A percentile compares a stretch with the other conserved stretches of the same genome.
These are phyloP conservation scores for Chlamydomonas reinhardtii DNA, from an alignment of 163 green algal species.

Conservation along the genomic window DNA sequence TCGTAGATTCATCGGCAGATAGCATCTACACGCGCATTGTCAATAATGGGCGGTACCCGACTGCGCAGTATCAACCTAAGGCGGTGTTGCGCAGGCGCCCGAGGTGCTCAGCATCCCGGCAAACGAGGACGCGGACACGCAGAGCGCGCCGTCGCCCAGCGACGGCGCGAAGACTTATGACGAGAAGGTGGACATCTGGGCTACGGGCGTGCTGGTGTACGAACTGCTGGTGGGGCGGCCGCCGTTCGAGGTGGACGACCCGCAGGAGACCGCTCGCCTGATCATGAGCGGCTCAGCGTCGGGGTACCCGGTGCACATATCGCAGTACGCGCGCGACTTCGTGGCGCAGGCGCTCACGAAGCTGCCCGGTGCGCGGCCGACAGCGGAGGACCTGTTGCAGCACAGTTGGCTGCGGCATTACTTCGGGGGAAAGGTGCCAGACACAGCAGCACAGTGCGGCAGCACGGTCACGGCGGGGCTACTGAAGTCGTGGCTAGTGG, in stretches of 20 bases:
- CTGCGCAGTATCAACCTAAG: too few species aligned
- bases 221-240: conserved; percentile 79
- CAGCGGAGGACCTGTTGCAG: conserved; percentile 71
- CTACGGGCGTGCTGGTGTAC: conserved; percentile 80
- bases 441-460: background rate
- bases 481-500: conserved; percentile 48
- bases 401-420: conserved; percentile 70
- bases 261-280: conserved; percentile 71
- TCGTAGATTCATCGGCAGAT: too few species aligned
- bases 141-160: background rate
- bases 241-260: conserved; percentile 79
- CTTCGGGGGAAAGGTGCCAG: conserved; percentile 29
- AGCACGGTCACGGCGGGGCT: background rate
- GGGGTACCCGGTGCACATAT: conserved; percentile 68
- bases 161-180: conserved; percentile 54
- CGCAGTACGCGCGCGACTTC: conserved; percentile 68
- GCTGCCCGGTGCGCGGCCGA: conserved; percentile 60
- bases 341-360: conserved; percentile 73
- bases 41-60: too few species aligned
- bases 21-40: too few species aligned
- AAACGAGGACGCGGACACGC: conserved; percentile 57
- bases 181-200: conserved; percentile 82
- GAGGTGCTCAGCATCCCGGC: conserved; percentile 58
- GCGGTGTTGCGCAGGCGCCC: conserved; percentile 13
- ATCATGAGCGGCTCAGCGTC: conserved; percentile 74